Base-by-base conservation (phyloP, 495 filamentous ascomycete species). In the Podospora sp. region DNA sequence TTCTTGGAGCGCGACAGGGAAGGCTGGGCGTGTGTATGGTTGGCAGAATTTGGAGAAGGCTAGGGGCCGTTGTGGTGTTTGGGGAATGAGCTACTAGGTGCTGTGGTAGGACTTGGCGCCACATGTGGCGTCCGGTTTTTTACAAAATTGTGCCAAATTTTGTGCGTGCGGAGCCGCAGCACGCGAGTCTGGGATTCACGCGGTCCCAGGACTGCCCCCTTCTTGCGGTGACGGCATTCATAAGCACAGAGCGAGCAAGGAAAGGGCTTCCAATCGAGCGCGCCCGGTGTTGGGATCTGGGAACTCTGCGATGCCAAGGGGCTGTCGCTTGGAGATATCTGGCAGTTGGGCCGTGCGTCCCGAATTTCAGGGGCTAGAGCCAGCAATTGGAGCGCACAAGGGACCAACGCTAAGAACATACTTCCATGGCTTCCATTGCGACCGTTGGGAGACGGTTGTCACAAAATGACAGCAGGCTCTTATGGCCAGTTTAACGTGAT, bases 21-120 rank as follows among this genome's bases (percentile, higher is more conserved):
- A 59, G 20, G 52, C 21, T 55, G 20, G 52, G 21, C 52, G 20
- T 2, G 5, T 26, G 52, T 26, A 12, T 29, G 55, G 40, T 35
- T 20, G 55, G 58, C 63, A 60, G n/a, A 33, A 60, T 62, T 65
- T 61, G 62, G 68, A 46, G 58, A 24, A 63, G 21, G 26, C 55
- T 18, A 0, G 46, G 25, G 40, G 21, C 56, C 33, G 60, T 55
- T 60, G 5, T 57, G 46, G 49, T 57, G 50, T 57, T 52, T n/a
- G n/a, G 49, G 62, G 49, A 59, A n/a, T 69, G 57, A 50, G 14
- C 59, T 50, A 52, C 26, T n/a, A 52, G 21, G 16, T 12, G n/a
- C 6, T 18, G 50, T 55, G n/a, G 2, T 24, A n/a, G 52, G 22
- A 55, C 20, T 55, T 6, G 8, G 40, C 40, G 40, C 40, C 40